Evolutionary conservation across 139 green algal genomes (phyloP).

Genomic region (Dunaliella primolecta): DNA sequence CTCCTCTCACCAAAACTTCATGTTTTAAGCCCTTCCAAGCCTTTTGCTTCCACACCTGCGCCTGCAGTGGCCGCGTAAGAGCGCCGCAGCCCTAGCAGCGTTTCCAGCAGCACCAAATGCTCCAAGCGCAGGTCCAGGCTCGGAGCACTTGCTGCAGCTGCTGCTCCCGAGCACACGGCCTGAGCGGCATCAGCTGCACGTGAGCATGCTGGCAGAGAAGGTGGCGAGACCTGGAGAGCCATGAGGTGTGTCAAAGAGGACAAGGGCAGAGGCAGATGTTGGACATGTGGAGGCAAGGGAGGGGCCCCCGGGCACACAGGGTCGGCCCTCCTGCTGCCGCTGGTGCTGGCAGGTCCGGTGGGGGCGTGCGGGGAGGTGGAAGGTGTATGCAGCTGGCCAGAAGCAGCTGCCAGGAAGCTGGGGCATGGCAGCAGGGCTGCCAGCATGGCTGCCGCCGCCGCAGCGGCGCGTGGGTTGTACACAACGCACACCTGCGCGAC

Average conservation of each 20-base stretch:
- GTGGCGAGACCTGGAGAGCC: neutral
- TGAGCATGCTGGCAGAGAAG: neutral
- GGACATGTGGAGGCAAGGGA: neutral
- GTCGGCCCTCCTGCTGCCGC: neutral
- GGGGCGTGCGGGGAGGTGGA: neutral
- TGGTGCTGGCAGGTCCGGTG: neutral
- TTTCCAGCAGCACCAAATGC: slow-evolving; percentile 12
- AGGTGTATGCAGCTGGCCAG: neutral
- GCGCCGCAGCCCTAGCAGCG: slow-evolving; percentile 5
- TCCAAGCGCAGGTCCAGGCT: slow-evolving; percentile 1
- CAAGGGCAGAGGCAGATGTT: neutral
- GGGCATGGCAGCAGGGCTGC: neutral
- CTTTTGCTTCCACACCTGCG: too few species aligned
- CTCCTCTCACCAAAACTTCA: too few species aligned
- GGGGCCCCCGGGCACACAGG: neutral
- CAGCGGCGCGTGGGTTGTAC: neutral
- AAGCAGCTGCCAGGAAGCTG: neutral
- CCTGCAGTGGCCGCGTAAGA: too few species aligned
- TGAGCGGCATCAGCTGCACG: neutral
- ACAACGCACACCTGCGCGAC: neutral
- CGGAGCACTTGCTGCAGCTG: neutral
- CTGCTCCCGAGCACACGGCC: too few species aligned
- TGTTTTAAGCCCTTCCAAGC: too few species aligned
- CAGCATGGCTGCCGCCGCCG: neutral
- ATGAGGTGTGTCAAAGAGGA: neutral